Percentiles rank a stretch among this genome's conserved stretches.
Conservation (phyloP, 768 basidiomycete genomes). For the Cantharellus cinnabarinus region DNA sequence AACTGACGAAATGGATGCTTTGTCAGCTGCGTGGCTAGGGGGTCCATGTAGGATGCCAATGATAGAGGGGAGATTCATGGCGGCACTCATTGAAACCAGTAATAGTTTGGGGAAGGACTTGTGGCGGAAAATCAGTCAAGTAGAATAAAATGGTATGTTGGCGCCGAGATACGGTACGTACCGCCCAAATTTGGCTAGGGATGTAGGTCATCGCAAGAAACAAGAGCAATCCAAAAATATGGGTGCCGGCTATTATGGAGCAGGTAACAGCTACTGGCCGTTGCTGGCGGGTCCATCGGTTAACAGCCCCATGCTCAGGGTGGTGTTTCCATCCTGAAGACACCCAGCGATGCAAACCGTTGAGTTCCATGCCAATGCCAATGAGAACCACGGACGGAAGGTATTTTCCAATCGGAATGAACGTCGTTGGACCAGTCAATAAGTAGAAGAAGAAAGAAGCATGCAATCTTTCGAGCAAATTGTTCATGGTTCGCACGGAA, state of each 20-base stretch:
- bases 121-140: too few species aligned
- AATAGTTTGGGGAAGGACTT: too few species aligned
- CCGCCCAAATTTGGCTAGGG: too few species aligned
- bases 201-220: neutral
- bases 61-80: neutral
- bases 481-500: constrained; percentile 74
- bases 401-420: constrained; percentile 80
- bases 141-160: too few species aligned
- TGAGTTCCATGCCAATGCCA: constrained; percentile 68
- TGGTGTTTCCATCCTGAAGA: constrained; percentile 32
- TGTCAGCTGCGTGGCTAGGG: constrained; percentile 1
- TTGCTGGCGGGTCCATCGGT: too few species aligned
- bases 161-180: too few species aligned
- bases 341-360: constrained; percentile 57
- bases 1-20: constrained; percentile 23
- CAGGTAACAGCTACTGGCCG: too few species aligned
- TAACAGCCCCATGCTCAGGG: neutral
- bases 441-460: constrained; percentile 97
- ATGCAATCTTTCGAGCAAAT: constrained; percentile 86
- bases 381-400: constrained; percentile 74
- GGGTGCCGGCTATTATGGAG: neutral
- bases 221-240: neutral
- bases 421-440: constrained; percentile 38
- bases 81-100: too few species aligned
- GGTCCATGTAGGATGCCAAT: constrained; percentile 4